Evolutionary conservation across 495 filamentous ascomycete genomes (phyloP), one percentile per base, ranked within the genome.

Genomic region (Aspergillus olivimuriae): DNA sequence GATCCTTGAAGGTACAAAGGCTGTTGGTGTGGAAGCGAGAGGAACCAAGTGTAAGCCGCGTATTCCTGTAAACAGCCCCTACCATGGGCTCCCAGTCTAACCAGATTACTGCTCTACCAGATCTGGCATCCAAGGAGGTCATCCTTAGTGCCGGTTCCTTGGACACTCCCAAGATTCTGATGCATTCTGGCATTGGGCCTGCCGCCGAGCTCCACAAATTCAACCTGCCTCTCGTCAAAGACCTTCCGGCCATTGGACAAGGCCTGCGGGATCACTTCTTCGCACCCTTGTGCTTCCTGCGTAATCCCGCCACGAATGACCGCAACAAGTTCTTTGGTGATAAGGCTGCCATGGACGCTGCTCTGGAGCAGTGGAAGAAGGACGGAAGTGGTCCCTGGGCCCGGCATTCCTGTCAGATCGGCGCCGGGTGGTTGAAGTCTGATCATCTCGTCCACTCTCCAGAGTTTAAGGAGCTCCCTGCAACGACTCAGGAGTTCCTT

Each of bases 141-240:
- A 73, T 83, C 35, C 56, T 86, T 7, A 70, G 68, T 1, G 70
- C 70, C 12, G 81, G 82, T 7, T 60, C 79, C 1, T 61, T 82
- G 17, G 72, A 84, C 54, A 63, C 61, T 10, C 81, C 82, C 2
- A 72, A 76, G 32, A 70, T 84, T 39, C 66, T 84, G 0, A 77
- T 82, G 73, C 76, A 81, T 43, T 81, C 77, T 0, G 82, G 81
- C 9, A 76, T 86, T 42, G 81, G 81, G 0, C 77, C 80, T 0
- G 53, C 56, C 9, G 49, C 58, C 0, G 68, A 81, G 20, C 71
- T 86, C 0, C 26, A 60, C n/a, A 47, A 70, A 23, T 73, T 69
- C 57, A 45, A 59, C n/a, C 79, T 85, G 46, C 68, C 72, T 0
- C 51, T 78, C 0, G 39, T 78, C 15, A 57, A 70, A 0, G 58